Evolutionary conservation across 371 early-diverging fungal species (phyloP).

Genomic region (Mortierella sp.): DNA sequence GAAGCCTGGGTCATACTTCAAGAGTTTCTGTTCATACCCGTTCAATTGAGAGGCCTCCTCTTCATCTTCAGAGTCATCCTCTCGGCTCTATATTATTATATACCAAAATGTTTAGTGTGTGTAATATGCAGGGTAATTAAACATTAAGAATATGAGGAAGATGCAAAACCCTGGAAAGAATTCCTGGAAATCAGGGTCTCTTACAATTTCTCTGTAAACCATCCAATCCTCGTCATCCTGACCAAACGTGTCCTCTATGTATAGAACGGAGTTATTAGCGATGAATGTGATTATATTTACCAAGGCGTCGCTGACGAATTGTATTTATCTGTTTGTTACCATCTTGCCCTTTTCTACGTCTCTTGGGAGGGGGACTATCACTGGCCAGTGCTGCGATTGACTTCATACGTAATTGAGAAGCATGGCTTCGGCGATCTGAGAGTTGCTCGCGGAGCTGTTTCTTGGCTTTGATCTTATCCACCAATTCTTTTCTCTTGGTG

Average conservation of each 20-base stretch:
- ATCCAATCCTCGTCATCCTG: slow-evolving; percentile 95
- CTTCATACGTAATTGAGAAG: slow-evolving; percentile 87
- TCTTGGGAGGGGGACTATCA: slow-evolving; percentile 65
- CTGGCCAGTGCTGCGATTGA: slow-evolving; percentile 87
- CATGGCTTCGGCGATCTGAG: slow-evolving; percentile 87
- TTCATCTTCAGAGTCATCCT: slow-evolving; percentile 90
- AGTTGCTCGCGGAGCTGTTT: slow-evolving; percentile 80
- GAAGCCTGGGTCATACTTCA: slow-evolving; percentile 82
- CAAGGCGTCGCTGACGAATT: neutral
- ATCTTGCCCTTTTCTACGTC: slow-evolving; percentile 70
- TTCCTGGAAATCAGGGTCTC: slow-evolving; percentile 18
- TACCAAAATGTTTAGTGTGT: neutral
- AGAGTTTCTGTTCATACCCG: slow-evolving; percentile 77
- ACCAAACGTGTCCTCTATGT: slow-evolving; percentile 89
- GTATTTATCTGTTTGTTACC: slow-evolving; percentile 40
- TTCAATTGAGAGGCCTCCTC: slow-evolving; percentile 74
- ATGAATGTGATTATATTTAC: neutral
- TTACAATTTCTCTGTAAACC: slow-evolving; percentile 89
- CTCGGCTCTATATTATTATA: slow-evolving; percentile 72
- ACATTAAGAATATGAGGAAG: neutral
- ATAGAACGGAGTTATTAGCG: neutral
- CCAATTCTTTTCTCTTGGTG: slow-evolving; percentile 67
- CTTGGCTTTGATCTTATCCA: slow-evolving; percentile 74
- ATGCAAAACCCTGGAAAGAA: slow-evolving; percentile 1
- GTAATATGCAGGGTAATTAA: neutral